Conservation (phyloP, 208 protist species). For the Trypanosoma avium region DNA sequence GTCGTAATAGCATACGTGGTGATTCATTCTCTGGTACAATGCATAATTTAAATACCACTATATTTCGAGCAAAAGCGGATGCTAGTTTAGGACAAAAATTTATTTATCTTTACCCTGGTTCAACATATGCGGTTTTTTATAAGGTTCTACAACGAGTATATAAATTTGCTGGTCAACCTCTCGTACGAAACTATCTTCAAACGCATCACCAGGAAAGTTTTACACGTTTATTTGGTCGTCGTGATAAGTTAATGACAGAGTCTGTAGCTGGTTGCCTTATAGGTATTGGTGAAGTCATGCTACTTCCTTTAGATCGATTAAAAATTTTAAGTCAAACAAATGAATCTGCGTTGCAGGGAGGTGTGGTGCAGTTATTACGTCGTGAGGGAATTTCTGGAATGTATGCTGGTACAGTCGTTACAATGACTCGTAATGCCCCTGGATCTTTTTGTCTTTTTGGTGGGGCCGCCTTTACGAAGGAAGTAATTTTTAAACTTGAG, state of each 20-base stretch:
- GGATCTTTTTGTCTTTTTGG: constrained; percentile 92
- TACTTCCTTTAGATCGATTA: constrained; percentile 89
- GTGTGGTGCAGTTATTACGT: constrained; percentile 63
- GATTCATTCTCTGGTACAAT: constrained; percentile 40
- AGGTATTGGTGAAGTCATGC: constrained; percentile 84
- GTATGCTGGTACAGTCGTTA: constrained; percentile 84
- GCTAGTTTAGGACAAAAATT: constrained; percentile 56
- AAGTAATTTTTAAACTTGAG: constrained; percentile 71
- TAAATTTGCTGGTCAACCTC: constrained; percentile 92
- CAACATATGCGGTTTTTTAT: constrained; percentile 85
- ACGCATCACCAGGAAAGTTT: constrained; percentile 43
- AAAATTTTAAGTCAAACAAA: constrained; percentile 93
- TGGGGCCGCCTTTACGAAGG: constrained; percentile 87
- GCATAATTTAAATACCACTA: constrained; percentile 67
- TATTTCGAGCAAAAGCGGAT: constrained; percentile 79
- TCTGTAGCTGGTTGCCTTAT: constrained; percentile 82
- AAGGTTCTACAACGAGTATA: constrained; percentile 92
- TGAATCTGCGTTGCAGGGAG: constrained; percentile 62
- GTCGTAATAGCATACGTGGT: constrained; percentile 55
- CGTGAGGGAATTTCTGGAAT: constrained; percentile 81
- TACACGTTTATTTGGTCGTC: constrained; percentile 51
- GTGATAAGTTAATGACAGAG: constrained; percentile 70
- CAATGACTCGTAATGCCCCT: constrained; percentile 86
- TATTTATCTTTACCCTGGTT: constrained; percentile 88
- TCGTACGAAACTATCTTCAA: constrained; percentile 74